Conservation (phyloP, 768 basidiomycete species). For the Mrakia gelida region DNA sequence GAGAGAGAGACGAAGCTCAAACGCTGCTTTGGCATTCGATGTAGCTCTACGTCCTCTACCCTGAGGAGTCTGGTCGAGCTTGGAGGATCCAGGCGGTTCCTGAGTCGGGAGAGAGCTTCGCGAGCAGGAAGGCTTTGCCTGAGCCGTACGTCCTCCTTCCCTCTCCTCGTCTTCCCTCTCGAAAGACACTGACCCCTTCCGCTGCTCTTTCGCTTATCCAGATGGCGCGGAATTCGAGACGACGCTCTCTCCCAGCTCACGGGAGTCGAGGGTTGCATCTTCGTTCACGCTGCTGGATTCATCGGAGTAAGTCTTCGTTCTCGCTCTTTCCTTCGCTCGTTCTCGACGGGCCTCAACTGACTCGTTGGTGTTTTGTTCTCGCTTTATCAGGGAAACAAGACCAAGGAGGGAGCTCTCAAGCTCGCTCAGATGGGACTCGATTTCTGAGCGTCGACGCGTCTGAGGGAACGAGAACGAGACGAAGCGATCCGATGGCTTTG, state of each 20-base stretch:
- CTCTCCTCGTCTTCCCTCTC: not conserved
- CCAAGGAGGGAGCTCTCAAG: slow-evolving; percentile 76
- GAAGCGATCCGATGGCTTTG: not conserved
- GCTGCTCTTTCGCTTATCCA: slow-evolving; percentile 21
- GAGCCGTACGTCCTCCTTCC: slow-evolving; percentile 51
- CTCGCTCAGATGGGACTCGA: slow-evolving; percentile 67
- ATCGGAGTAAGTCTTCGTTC: slow-evolving; percentile 61
- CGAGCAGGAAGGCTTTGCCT: slow-evolving; percentile 85
- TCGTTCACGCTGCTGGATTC: slow-evolving; percentile 93
- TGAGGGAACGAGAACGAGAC: too few relatives aligned
- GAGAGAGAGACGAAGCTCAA: not conserved
- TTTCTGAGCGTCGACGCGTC: not conserved
- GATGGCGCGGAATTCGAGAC: slow-evolving; percentile 88
- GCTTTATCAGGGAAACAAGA: slow-evolving; percentile 65
- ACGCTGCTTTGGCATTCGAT: too few relatives aligned
- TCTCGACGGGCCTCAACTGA: too few relatives aligned
- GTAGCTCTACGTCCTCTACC: slow-evolving; percentile 75
- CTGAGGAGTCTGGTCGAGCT: slow-evolving; percentile 60
- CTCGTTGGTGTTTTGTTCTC: too few relatives aligned
- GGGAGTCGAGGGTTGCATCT: slow-evolving; percentile 78
- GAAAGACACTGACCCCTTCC: too few relatives aligned
- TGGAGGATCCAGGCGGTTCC: slow-evolving; percentile 96
- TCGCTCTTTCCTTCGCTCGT: slow-evolving; percentile 29
- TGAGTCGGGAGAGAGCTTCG: slow-evolving; percentile 72
- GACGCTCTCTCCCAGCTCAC: slow-evolving; percentile 66